Conservation (phyloP, 1,284 basidiomycete genomes). For the Phaffia rhodozyma region DNA sequence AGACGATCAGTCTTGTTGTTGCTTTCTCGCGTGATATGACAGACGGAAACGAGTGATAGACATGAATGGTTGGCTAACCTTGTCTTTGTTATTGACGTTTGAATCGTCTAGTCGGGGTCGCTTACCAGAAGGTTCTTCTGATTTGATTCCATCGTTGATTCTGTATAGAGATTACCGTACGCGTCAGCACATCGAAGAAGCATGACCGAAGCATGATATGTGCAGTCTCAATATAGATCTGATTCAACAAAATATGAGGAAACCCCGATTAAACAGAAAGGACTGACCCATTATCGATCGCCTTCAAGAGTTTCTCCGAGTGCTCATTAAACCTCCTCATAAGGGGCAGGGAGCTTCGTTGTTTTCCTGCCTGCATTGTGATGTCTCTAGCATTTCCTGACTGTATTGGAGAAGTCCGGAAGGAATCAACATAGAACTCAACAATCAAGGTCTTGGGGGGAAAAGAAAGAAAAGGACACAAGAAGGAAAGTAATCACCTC, state of each 20-base stretch:
- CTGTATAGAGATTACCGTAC: too few relatives aligned
- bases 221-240: not conserved
- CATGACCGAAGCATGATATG: not conserved
- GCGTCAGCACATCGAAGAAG: constrained; percentile 6
- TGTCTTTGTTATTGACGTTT: not conserved
- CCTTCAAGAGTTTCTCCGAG: constrained; percentile 69
- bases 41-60: not conserved
- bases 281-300: not conserved
- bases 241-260: constrained; percentile 40
- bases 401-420: constrained; percentile 34
- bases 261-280: not conserved
- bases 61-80: constrained; percentile 7
- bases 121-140: not conserved
- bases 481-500: constrained; percentile 45
- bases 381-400: constrained; percentile 76
- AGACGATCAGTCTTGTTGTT: too few relatives aligned
- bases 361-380: constrained; percentile 91
- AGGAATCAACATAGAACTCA: constrained; percentile 1
- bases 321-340: constrained; percentile 98
- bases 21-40: too few relatives aligned
- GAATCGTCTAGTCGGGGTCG: not conserved
- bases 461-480: not conserved
- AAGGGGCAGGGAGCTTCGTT: constrained; percentile 73
- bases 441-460: not conserved
- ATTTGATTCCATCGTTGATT: too few relatives aligned